A percentile compares a stretch with the other conserved stretches of the same genome.
These are phyloP conservation scores for Pseudopyrenochaeta lycopersici DNA, from an alignment of 2,329 filamentous ascomycete genomes.

Conservation along the genomic window DNA sequence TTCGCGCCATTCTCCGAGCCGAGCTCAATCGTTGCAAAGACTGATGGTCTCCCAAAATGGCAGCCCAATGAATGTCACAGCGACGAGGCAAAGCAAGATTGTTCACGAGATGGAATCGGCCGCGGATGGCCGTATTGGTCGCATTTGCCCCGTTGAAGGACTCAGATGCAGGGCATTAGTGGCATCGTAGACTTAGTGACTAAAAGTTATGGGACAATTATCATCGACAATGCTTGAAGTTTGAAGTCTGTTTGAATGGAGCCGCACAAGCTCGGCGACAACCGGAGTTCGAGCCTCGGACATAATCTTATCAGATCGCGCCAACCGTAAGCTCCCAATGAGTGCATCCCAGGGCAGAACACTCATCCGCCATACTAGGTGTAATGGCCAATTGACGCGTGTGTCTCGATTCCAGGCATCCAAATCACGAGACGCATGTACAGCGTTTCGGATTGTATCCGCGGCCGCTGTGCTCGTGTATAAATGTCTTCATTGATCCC, in stretches of 20 bases:
- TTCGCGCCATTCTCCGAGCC: background rate
- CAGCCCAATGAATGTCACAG: background rate
- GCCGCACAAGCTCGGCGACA: constrained; percentile 11
- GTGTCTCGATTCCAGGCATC: constrained; percentile 1
- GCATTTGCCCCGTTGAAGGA: background rate
- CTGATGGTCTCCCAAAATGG: background rate
- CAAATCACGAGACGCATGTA: background rate
- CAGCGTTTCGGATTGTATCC: background rate
- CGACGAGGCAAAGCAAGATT: background rate
- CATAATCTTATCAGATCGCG: constrained; percentile 5
- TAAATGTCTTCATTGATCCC: constrained; percentile 6
- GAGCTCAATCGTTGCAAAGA: background rate
- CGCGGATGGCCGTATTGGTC: background rate
- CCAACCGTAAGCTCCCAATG: background rate
- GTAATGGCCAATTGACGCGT: background rate
- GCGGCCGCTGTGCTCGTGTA: constrained; percentile 2
- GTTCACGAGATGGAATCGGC: background rate
- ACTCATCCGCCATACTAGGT: constrained; percentile 5
- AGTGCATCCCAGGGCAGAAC: constrained; percentile 4
- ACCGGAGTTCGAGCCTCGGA: constrained; percentile 15
- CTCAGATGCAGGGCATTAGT: background rate
- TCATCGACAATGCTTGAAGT: background rate
- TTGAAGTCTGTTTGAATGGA: no score
- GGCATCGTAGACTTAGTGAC: background rate
- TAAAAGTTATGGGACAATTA: background rate